Percentiles rank a stretch among this genome's conserved stretches.
Conservation (phyloP, 1,284 basidiomycete genomes). For the Peniophora sp. region DNA sequence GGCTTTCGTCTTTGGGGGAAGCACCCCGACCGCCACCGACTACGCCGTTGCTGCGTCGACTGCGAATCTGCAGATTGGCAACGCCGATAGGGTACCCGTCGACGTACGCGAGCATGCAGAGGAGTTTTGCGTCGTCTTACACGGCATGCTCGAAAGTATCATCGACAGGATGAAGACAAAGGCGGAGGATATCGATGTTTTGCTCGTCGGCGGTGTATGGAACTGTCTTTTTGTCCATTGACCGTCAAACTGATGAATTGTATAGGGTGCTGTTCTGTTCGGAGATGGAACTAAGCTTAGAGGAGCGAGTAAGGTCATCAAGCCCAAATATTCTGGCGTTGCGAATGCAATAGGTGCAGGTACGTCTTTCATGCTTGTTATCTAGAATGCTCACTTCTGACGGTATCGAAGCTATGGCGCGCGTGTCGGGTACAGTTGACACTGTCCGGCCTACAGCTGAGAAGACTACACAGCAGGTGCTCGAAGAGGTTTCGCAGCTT, state of each 20-base stretch:
- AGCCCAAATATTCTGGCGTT: constrained; percentile 40
- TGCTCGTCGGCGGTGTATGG: constrained; percentile 46
- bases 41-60: constrained; percentile 29
- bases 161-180: constrained; percentile 49
- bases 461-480: constrained; percentile 2
- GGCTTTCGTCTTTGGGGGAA: constrained; percentile 41
- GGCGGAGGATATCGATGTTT: constrained; percentile 35
- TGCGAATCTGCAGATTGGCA: constrained; percentile 28
- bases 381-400: too few relatives aligned
- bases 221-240: constrained; percentile 7
- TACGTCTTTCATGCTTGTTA: constrained; percentile 9
- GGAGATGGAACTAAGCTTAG: constrained; percentile 18
- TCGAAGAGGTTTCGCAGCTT: constrained; percentile 3
- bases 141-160: constrained; percentile 38
- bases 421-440: constrained; percentile 6
- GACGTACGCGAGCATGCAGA: constrained; percentile 19
- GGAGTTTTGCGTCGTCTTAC: constrained; percentile 30
- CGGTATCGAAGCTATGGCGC: constrained; percentile 8
- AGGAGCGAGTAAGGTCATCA: constrained; percentile 40
- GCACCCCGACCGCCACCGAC: constrained; percentile 45
- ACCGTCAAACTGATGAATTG: background rate
- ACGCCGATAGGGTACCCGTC: constrained; percentile 22
- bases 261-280: background rate
- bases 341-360: constrained; percentile 53
- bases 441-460: constrained; percentile 3